Evolutionary conservation across 2,329 filamentous ascomycete genomes (phyloP).

Genomic region (Chaetomiaceae sp.): DNA sequence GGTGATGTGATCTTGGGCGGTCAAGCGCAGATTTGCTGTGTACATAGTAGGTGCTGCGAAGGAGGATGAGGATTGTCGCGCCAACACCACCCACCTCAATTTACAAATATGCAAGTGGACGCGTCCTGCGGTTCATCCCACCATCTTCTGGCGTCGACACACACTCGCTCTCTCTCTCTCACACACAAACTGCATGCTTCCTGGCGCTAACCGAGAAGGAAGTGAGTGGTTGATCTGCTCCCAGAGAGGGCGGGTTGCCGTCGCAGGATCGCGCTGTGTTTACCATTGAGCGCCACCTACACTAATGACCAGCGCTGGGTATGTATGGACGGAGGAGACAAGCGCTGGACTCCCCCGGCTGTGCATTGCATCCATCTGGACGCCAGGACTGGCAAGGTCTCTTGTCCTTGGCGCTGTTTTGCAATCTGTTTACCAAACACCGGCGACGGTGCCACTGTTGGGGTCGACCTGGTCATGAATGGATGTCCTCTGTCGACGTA

Average conservation of each 20-base stretch:
- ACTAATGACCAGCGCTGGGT: conserved; percentile 3
- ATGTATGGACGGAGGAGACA: background rate
- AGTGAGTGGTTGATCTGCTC: conserved; percentile 12
- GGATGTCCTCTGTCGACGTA: no score
- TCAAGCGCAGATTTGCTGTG: no score
- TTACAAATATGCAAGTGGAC: no score
- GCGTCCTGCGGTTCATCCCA: conserved; percentile 5
- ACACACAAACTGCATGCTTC: conserved; percentile 5
- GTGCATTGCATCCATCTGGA: no score
- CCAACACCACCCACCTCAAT: no score
- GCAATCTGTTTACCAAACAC: no score
- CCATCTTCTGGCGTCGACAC: background rate
- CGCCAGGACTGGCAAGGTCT: no score
- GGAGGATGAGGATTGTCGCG: conserved; percentile 11
- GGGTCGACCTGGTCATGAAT: no score
- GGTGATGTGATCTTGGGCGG: conserved; percentile 9
- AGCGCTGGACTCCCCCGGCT: background rate
- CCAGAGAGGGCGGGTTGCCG: background rate
- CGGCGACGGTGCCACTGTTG: no score
- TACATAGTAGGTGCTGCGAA: no score
- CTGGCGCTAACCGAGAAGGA: conserved; percentile 18
- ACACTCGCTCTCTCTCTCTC: no score
- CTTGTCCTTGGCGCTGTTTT: background rate
- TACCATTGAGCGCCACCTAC: background rate
- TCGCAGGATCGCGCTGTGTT: background rate